Evolutionary conservation across 192 early-diverging fungal genomes (phyloP).

Genomic region (Dimargaris cristalligena): DNA sequence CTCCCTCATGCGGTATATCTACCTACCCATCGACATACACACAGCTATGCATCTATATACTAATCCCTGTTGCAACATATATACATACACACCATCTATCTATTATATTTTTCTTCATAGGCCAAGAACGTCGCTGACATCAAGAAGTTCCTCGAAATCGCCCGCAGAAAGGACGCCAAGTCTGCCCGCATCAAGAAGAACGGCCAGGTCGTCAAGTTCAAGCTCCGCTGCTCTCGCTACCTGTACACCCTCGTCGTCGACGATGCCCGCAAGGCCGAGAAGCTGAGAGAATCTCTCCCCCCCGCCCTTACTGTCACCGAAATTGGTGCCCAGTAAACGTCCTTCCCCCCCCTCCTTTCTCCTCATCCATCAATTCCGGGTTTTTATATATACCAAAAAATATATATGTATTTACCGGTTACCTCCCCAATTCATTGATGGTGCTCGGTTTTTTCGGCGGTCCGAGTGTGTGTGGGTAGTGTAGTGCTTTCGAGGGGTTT

Average conservation of each 20-base stretch:
- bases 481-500: too few species aligned
- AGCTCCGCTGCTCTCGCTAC: constrained; percentile 96
- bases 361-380: too few species aligned
- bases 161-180: constrained; percentile 90
- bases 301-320: constrained; percentile 21
- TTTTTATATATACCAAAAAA: too few species aligned
- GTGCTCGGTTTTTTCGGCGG: too few species aligned
- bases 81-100: neutral
- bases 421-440: too few species aligned
- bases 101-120: constrained; percentile 24
- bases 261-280: constrained; percentile 87
- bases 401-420: too few species aligned
- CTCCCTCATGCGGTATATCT: neutral
- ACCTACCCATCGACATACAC: neutral
- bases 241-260: constrained; percentile 95
- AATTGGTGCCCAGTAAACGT: neutral
- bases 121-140: constrained; percentile 96
- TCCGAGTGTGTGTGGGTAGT: too few species aligned
- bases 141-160: constrained; percentile 92
- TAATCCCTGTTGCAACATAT: neutral
- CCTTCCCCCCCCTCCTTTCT: too few species aligned
- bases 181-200: constrained; percentile 95
- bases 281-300: constrained; percentile 90
- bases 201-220: constrained; percentile 86
- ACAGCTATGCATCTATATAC: neutral